Evolutionary conservation across 129 eudicot species (phyloP), one percentile per base, ranked within the genome.

Genomic region (Glebionis coronaria): DNA sequence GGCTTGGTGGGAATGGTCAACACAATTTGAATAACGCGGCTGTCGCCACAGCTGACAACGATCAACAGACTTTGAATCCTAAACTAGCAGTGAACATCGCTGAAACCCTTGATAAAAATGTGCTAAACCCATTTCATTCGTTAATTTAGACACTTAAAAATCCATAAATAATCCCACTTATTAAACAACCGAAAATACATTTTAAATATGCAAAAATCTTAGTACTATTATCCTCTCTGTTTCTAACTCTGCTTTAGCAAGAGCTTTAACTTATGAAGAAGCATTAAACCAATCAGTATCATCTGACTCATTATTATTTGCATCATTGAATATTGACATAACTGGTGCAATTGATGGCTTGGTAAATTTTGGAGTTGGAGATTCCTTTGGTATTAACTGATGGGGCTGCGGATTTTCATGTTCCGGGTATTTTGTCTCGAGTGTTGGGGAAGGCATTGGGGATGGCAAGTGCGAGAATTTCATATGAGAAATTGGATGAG

Each of bases 231-330:
- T 84, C 96, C 47, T 88, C 96, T 40, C 96, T 47, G 59, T 84
- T 42, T 54, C 88, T 23, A 84, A 23, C 44, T 38, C 89, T 5
- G 83, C 77, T 14, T 61, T 70, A 64, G 95, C 96, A n/a, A 78
- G 58, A 72, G 96, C 98, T 10, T 76, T 88, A 13, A 82, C 99
- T 12, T 93, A 88, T 71, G 90, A 93, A 27, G 99, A 93, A 77
- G 99, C 93, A 62, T 79, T 93, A 5, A 78, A 65, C 27, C 97
- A 88, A 61, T 84, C 99, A 61, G 71, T 67, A 12, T 21, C 78
- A 38, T 68, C 81, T 9, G 82, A 67, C 14, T 21, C 82, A 13
- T 59, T 78, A 14, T 61, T 79, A 44, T 63, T 77, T 45, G 44
- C 79, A 45, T 0, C 63, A 15, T 74, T 74, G 58, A 95, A 84